Evolutionary conservation across 2,329 filamentous ascomycete genomes (phyloP).

Genomic region (Arthroderma sp.): DNA sequence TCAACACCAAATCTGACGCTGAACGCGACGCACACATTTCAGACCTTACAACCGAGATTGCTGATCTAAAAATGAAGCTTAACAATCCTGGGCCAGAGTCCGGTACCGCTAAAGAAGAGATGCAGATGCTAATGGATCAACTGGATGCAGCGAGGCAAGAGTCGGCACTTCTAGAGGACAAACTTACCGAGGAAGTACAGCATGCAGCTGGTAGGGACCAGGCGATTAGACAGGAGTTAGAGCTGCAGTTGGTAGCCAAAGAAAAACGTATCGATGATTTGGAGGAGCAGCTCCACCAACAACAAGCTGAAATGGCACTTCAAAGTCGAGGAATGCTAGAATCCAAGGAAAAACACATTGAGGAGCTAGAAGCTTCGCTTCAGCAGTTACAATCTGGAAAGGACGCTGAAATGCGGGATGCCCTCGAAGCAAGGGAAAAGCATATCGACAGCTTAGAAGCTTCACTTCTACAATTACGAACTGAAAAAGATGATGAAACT

Average conservation of each 20-base stretch:
- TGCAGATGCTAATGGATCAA: conserved; percentile 30
- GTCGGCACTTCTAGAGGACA: conserved; percentile 21
- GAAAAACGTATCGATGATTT: conserved; percentile 18
- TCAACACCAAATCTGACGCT: conserved; percentile 74
- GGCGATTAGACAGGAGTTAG: conserved; percentile 17
- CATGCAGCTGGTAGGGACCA: conserved; percentile 19
- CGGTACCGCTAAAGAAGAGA: conserved; percentile 27
- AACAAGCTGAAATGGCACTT: conserved; percentile 6
- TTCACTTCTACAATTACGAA: conserved; percentile 15
- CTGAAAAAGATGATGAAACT: conserved; percentile 21
- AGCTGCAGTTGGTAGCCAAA: conserved; percentile 15
- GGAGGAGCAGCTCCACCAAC: conserved; percentile 10
- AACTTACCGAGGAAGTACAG: conserved; percentile 18
- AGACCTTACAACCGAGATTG: conserved; percentile 34
- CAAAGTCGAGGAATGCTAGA: conserved; percentile 15
- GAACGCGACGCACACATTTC: conserved; percentile 37
- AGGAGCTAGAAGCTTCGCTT: conserved; percentile 11
- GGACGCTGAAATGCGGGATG: conserved; percentile 12
- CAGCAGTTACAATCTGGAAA: conserved; percentile 20
- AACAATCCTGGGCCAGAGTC: conserved; percentile 36
- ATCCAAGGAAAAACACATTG: conserved; percentile 11
- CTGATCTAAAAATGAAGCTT: conserved; percentile 53
- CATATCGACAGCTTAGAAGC: conserved; percentile 12
- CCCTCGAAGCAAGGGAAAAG: conserved; percentile 9
- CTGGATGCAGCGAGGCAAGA: conserved; percentile 29